These are phyloP conservation scores for Westerdykella aurantiaca DNA, from an alignment of 2,329 filamentous ascomycete species.

Conservation along the genomic window DNA sequence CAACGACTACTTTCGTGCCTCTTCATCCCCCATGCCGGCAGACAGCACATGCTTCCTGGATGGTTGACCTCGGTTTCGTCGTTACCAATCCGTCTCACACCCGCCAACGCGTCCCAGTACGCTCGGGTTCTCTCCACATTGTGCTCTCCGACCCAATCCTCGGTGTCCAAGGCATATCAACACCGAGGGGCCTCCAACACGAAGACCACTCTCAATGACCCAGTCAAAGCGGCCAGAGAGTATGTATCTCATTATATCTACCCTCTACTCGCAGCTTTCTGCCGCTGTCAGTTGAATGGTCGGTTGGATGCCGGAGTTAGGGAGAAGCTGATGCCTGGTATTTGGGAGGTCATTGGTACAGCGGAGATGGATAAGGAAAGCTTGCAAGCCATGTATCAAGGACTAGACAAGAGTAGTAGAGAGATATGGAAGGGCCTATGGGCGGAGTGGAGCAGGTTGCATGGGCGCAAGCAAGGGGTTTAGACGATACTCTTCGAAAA, in stretches of 20 bases:
- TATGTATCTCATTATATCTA: constrained; percentile 54
- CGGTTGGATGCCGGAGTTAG: constrained; percentile 49
- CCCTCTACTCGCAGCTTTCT: constrained; percentile 54
- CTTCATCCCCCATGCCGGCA: constrained; percentile 43
- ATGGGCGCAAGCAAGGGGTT: constrained; percentile 12
- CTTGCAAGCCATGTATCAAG: constrained; percentile 35
- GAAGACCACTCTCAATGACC: constrained; percentile 49
- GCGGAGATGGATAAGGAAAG: constrained; percentile 26
- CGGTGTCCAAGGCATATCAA: constrained; percentile 43
- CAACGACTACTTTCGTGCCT: constrained; percentile 52
- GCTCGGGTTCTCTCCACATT: constrained; percentile 54
- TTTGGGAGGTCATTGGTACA: constrained; percentile 37
- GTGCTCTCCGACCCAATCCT: constrained; percentile 56
- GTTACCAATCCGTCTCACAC: constrained; percentile 22
- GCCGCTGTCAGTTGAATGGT: constrained; percentile 46
- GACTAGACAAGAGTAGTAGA: constrained; percentile 26
- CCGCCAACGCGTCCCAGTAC: constrained; percentile 46
- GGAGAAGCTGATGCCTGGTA: constrained; percentile 53
- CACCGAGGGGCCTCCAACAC: constrained; percentile 14
- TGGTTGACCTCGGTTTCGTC: constrained; percentile 23
- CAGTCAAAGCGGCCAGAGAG: constrained; percentile 54
- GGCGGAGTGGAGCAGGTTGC: constrained; percentile 30
- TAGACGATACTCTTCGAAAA: background rate
- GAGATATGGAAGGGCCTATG: constrained; percentile 36
- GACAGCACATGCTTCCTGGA: constrained; percentile 21